A percentile compares a stretch with the other conserved stretches of the same genome.
These are phyloP conservation scores for Marasmius sp. DNA, from an alignment of 1,284 basidiomycete genomes.

Conservation along the genomic window DNA sequence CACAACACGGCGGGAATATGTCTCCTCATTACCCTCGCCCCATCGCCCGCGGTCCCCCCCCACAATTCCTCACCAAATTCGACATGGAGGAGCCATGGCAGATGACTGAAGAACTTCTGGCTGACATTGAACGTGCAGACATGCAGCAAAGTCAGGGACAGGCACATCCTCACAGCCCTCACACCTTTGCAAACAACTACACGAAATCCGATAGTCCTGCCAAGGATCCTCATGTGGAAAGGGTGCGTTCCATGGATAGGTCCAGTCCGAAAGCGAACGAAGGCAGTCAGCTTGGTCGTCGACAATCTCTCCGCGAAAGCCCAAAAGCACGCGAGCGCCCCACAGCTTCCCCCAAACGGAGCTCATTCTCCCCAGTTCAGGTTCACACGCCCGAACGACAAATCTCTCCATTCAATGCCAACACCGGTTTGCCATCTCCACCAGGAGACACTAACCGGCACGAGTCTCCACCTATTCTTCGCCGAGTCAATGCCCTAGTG, in stretches of 20 bases:
- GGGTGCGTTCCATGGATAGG: conserved; percentile 51
- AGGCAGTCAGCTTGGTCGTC: conserved; percentile 13
- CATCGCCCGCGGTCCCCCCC: conserved; percentile 49
- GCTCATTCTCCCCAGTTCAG: conserved; percentile 40
- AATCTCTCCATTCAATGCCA: conserved; percentile 48
- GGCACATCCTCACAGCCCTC: conserved; percentile 38
- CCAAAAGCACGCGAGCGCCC: conserved; percentile 50
- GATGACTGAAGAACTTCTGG: conserved; percentile 67
- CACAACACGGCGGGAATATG: conserved; percentile 25
- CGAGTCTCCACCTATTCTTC: conserved; percentile 30
- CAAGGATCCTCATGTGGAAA: conserved; percentile 56
- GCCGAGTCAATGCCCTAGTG: conserved; percentile 24
- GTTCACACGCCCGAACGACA: conserved; percentile 53
- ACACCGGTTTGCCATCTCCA: conserved; percentile 46
- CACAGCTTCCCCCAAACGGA: conserved; percentile 39
- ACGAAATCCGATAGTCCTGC: conserved; percentile 35
- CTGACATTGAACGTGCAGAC: conserved; percentile 65
- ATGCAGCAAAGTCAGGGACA: conserved; percentile 41
- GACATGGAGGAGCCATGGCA: conserved; percentile 58
- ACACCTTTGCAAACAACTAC: conserved; percentile 29
- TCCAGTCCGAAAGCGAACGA: conserved; percentile 54
- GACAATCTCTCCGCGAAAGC: conserved; percentile 32
- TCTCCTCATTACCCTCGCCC: conserved; percentile 53
- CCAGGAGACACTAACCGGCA: conserved; percentile 45
- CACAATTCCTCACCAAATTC: conserved; percentile 53